A percentile compares a stretch with the other conserved stretches of the same genome.
These are phyloP conservation scores for Parietaria judaica DNA, from an alignment of 306 rosid species.

Conservation along the genomic window DNA sequence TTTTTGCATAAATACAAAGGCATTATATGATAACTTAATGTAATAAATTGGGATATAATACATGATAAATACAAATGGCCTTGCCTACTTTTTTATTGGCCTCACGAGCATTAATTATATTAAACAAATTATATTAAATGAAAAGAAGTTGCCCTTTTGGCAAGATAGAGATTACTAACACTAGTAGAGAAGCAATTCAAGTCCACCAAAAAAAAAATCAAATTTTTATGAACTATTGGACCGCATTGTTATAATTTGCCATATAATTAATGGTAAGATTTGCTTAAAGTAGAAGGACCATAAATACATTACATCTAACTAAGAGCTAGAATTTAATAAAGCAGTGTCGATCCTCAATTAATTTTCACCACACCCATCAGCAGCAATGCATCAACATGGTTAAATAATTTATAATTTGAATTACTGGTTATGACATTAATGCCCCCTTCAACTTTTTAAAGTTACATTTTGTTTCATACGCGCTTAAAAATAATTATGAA, in stretches of 20 bases:
- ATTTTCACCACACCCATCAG: neutral
- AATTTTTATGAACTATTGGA: too few species aligned
- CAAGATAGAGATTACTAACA: neutral
- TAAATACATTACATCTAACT: neutral
- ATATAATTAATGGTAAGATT: neutral
- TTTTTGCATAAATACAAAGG: neutral
- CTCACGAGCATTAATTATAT: neutral
- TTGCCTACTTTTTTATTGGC: neutral
- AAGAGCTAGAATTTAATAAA: neutral
- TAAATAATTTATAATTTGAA: neutral
- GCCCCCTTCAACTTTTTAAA: too few species aligned
- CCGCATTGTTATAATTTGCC: neutral
- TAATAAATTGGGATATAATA: neutral
- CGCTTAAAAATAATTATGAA: too few species aligned
- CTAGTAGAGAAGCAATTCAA: neutral
- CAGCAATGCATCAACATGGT: neutral
- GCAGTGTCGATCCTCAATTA: conserved; percentile 3
- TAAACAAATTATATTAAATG: neutral
- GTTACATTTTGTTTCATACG: too few species aligned
- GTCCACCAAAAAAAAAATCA: neutral
- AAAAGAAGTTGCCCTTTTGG: neutral
- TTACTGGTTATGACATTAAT: too few species aligned
- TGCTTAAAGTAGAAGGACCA: neutral
- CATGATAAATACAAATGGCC: neutral
- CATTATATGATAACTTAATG: neutral